Evolutionary conservation across 495 filamentous ascomycete genomes (phyloP), one percentile per base, ranked within the genome.

Genomic region (Tetracladium setigerum): DNA sequence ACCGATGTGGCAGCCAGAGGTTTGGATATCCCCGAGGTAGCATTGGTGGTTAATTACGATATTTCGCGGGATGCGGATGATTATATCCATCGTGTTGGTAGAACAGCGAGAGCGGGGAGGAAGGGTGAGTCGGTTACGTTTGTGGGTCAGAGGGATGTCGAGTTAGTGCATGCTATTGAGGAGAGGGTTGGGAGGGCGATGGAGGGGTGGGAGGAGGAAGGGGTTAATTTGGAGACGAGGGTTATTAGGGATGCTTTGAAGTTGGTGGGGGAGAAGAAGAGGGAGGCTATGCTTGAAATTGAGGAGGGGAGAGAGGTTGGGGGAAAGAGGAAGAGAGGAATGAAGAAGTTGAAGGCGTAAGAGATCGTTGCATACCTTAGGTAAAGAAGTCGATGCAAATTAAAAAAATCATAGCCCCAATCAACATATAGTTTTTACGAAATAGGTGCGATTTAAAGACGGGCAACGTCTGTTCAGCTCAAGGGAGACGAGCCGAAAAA

Each of bases 1-100:
- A 97, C 92, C 0, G 94, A 99, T 62, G 91, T 99, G 12, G 92
- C 92, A 1, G 83, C 87, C n/a, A 75, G 92, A 58, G 92, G 92
- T 75, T 77, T 99, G 9, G 92, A 99, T 71, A 95, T 99, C 47
- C 94, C 90, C 0, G 84, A 83, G 49, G 94, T 97, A 1, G 83
- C 77, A 43, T 64, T 97, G 10, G 91, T 99, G 7, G 68, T 99
- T 41, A 97, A 99, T 62, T 97, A 87, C 60, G 94, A 97, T 58
- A 80, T 99, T 14, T 92, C 92, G 1, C 81, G 91, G 2, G 88
- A 96, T 61, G 89, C 92, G 30, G 92, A 96, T 62, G 94, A 95
- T 62, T 99, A 97, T 56, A 87, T 99, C 49, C 92, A 99, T 66
- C 83, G 92, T 16, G 90, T 95, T 44, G 92, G 92, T 58, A 83